A percentile compares a stretch with the other conserved stretches of the same genome.
Conservation (phyloP, 2,329 filamentous ascomycete species). For the Aspergillus oerlinghausenensis region DNA sequence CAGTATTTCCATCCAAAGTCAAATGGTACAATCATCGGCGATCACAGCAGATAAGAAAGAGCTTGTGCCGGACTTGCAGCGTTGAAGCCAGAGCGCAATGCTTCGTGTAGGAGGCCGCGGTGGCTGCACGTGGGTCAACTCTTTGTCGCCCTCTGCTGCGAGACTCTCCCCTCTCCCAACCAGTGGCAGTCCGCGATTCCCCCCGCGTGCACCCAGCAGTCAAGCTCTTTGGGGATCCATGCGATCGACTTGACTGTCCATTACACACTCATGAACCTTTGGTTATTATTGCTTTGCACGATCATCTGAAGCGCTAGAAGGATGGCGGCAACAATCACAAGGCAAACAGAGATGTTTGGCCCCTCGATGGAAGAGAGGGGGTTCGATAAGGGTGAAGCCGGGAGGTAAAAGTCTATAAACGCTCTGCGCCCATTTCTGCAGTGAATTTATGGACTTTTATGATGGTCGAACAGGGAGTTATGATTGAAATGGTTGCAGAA, state of each 20-base stretch:
- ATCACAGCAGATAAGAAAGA: not conserved
- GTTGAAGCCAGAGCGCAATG: not conserved
- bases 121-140: constrained; percentile 7
- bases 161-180: not conserved
- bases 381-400: not conserved
- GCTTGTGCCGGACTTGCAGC: too few species aligned
- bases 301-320: not conserved
- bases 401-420: not conserved
- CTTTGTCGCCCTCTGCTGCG: not conserved
- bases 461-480: not conserved
- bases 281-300: not conserved
- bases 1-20: not conserved
- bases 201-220: constrained; percentile 9
- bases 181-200: constrained; percentile 4
- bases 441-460: not conserved
- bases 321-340: not conserved
- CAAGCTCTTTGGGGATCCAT: constrained; percentile 3
- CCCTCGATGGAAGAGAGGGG: not conserved
- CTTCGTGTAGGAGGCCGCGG: constrained; percentile 1
- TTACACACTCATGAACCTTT: not conserved
- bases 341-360: not conserved
- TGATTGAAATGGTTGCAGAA: not conserved
- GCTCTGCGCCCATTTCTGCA: not conserved
- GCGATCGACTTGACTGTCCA: not conserved
- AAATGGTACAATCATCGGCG: not conserved